These are phyloP conservation scores for Dictyostelium purpureum DNA, from an alignment of 78 protist species.

Conservation along the genomic window DNA sequence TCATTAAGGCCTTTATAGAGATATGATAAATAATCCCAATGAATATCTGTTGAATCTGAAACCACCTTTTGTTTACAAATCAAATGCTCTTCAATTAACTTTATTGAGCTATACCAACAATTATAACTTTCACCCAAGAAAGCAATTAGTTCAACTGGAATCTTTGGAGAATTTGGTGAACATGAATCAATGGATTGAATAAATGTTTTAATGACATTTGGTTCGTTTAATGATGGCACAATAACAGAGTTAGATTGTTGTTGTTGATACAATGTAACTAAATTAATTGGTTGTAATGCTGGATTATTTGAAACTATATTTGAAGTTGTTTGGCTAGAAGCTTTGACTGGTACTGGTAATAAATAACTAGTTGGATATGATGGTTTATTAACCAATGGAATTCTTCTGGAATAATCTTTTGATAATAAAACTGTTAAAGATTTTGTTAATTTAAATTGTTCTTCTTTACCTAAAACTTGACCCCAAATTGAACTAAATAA, in stretches of 20 bases:
- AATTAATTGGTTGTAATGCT: not conserved
- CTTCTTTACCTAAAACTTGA: slow-evolving; percentile 11
- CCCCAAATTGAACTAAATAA: slow-evolving; percentile 52
- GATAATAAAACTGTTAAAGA: slow-evolving; percentile 28
- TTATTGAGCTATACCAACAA: slow-evolving; percentile 77
- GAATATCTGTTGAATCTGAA: slow-evolving; percentile 24
- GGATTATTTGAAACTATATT: not conserved
- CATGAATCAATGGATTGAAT: slow-evolving; percentile 78
- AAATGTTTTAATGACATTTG: slow-evolving; percentile 77
- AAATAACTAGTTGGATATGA: not conserved
- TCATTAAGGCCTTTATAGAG: slow-evolving; percentile 50
- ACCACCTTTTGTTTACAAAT: not conserved
- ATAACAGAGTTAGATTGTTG: not conserved
- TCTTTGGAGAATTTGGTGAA: slow-evolving; percentile 60
- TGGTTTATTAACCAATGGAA: not conserved
- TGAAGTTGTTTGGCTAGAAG: not conserved
- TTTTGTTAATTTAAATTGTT: slow-evolving; percentile 58
- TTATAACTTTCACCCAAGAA: slow-evolving; percentile 79
- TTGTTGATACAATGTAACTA: not conserved
- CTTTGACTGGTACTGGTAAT: not conserved
- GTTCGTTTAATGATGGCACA: slow-evolving; percentile 4
- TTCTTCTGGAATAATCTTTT: slow-evolving; percentile 47
- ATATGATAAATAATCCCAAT: slow-evolving; percentile 23
- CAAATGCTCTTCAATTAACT: slow-evolving; percentile 46
- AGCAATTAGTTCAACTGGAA: slow-evolving; percentile 76